Conservation (phyloP, 768 basidiomycete genomes). For the Hemileccinum impolitum region DNA sequence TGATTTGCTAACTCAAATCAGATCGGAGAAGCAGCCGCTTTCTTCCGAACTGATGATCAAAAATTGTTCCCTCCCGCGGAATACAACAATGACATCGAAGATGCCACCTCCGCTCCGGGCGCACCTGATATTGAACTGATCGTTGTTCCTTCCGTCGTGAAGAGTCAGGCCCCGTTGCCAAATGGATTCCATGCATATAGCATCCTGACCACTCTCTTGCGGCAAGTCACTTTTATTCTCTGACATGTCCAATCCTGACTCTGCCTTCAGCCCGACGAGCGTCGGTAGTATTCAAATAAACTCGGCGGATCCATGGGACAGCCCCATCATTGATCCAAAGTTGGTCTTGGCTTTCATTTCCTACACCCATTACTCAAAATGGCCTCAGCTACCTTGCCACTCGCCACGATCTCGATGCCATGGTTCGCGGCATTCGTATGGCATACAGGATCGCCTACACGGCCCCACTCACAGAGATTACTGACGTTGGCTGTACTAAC, state of each 20-base stretch:
- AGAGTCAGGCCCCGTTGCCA: neutral
- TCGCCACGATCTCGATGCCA: constrained; percentile 36
- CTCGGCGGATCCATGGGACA: constrained; percentile 39
- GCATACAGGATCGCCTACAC: constrained; percentile 37
- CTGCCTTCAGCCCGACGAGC: constrained; percentile 39
- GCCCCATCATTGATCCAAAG: constrained; percentile 45
- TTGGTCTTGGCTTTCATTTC: constrained; percentile 14
- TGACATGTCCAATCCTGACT: neutral
- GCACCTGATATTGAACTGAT: constrained; percentile 32
- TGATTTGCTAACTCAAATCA: constrained; percentile 8
- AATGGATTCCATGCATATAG: constrained; percentile 15
- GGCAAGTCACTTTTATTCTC: constrained; percentile 13
- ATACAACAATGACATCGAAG: constrained; percentile 27
- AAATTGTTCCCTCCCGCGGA: constrained; percentile 29
- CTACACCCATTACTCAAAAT: neutral
- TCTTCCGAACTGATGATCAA: constrained; percentile 32
- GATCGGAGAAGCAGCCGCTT: constrained; percentile 29
- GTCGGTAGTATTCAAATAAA: constrained; percentile 38
- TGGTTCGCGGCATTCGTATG: constrained; percentile 41
- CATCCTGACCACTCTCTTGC: constrained; percentile 21
- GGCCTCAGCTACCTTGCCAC: constrained; percentile 40
- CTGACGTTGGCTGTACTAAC: constrained; percentile 31
- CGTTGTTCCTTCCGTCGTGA: constrained; percentile 4
- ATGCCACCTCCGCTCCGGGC: constrained; percentile 27
- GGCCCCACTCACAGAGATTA: constrained; percentile 35